Conservation (phyloP, 2,329 filamentous ascomycete genomes). For the Cytospora mali region DNA sequence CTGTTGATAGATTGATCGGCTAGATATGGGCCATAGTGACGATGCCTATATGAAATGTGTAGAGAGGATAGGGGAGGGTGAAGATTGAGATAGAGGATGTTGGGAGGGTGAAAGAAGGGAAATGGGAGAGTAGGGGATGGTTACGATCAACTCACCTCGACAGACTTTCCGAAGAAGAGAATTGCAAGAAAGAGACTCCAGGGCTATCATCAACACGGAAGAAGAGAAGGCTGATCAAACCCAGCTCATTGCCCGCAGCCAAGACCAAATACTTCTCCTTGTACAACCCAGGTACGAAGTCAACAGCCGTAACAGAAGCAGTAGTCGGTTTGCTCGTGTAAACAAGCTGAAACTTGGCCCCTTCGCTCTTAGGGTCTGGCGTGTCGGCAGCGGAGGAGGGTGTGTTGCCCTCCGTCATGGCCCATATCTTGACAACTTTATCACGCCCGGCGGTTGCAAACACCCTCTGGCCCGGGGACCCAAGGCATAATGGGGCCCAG, state of each 20-base stretch:
- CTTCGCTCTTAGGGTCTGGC: constrained; percentile 37
- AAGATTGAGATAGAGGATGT: background rate
- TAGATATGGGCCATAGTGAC: background rate
- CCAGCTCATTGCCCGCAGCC: constrained; percentile 61
- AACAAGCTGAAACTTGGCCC: background rate
- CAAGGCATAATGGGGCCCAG: constrained; percentile 66
- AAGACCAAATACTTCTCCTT: constrained; percentile 44
- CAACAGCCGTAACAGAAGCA: constrained; percentile 70
- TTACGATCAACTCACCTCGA: constrained; percentile 15
- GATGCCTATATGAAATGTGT: background rate
- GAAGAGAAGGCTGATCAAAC: constrained; percentile 47
- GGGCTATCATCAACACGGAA: constrained; percentile 42
- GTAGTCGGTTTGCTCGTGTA: background rate
- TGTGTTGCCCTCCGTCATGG: constrained; percentile 36
- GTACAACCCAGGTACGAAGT: constrained; percentile 54
- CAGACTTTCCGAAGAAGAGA: constrained; percentile 22
- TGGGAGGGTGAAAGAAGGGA: background rate
- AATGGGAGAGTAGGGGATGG: background rate
- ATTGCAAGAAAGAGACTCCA: constrained; percentile 46
- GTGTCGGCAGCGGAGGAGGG: constrained; percentile 56
- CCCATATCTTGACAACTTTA: constrained; percentile 79
- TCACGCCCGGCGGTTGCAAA: constrained; percentile 93
- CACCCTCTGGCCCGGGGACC: constrained; percentile 42
- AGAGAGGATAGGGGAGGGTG: background rate
- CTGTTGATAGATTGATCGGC: background rate